Evolutionary conservation across 169 alveolate genomes (phyloP), one percentile per base, ranked within the genome.

Genomic region (Miamiensis avidus): DNA sequence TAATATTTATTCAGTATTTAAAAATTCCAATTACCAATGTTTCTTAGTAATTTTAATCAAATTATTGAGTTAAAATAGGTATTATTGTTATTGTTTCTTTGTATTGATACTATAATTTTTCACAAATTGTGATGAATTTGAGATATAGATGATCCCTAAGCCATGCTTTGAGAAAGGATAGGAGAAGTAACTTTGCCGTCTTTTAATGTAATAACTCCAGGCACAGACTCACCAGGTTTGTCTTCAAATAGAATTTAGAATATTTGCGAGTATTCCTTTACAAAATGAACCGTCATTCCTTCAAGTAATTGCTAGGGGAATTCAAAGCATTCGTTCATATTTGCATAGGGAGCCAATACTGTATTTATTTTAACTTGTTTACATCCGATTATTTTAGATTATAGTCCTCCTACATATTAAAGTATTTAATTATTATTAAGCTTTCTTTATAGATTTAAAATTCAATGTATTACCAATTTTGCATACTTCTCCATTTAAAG

Each of bases 401-500:
- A 73, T 1, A 85, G 72, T 20, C 89, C 89, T 16, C 89, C 89
- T 84, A 77, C 32, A 34, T 33, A 31, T 25, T n/a, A 29, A 75
- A 0, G 6, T 0, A 29, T 75, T 1, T 1, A 0, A n/a, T 28
- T 75, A 29, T 1, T 28, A 29, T 75, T 75, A 28, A 28, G 20
- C 6, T 25, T 33, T 34, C 25, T 29, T 27, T 0, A 33, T 25
- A 77, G 31, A 27, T 31, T 31, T 29, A 30, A 0, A 32, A 0
- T 76, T 29, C 31, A 0, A 0, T 4, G 25, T 6, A 76, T 64
- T 84, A 81, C 94, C 96, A 64, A 93, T 93, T 30, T 90, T 82
- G 72, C 92, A 89, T 31, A 93, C 94, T 81, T 90, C 90, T 1
- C 96, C 96, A 31, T 82, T 84, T 31, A 92, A 86, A 16, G 96